A percentile compares a stretch with the other conserved stretches of the same genome.
phyloP scores from a whole-genome alignment of 768 basidiomycete genomes.

The Gelatoporia subvermispora region DNA sequence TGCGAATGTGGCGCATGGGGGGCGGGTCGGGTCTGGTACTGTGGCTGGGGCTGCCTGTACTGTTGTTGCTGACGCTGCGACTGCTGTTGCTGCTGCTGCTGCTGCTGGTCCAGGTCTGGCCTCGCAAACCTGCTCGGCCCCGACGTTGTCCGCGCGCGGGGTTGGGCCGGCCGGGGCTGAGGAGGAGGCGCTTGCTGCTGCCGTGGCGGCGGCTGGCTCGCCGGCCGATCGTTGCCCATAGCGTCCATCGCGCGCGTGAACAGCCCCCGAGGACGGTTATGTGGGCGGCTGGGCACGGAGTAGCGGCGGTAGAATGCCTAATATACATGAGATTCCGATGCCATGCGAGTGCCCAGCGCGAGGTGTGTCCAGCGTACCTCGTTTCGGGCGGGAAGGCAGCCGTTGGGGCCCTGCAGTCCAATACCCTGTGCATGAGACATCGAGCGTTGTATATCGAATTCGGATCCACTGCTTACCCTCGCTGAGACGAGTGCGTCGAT shows the following conservation, averaged over 20 bases:
- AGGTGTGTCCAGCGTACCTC: constrained; percentile 38
- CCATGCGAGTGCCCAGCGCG: background rate
- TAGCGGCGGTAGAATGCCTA: constrained; percentile 58
- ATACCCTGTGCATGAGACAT: background rate
- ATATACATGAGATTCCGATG: background rate
- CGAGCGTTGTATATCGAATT: background rate
- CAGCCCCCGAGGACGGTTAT: constrained; percentile 28
- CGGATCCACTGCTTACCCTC: constrained; percentile 33
- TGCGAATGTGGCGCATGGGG: constrained; percentile 8
- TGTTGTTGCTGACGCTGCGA: constrained; percentile 7
- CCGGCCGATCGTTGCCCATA: constrained; percentile 13
- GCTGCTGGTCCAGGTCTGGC: constrained; percentile 51
- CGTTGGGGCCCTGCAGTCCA: constrained; percentile 30
- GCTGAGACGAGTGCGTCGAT: constrained; percentile 55
- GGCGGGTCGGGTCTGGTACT: background rate
- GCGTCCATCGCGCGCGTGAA: constrained; percentile 43
- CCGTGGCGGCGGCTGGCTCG: constrained; percentile 20
- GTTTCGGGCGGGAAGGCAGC: constrained; percentile 54
- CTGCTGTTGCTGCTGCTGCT: constrained; percentile 5
- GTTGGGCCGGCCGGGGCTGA: constrained; percentile 16
- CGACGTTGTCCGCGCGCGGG: constrained; percentile 23
- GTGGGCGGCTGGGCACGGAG: constrained; percentile 48
- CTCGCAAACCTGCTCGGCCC: constrained; percentile 40
- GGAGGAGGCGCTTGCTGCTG: constrained; percentile 11
- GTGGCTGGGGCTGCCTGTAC: constrained; percentile 3